Percentiles rank a stretch among this genome's conserved stretches.
Conservation (phyloP, 495 filamentous ascomycete species). For the Penicillium macrosclerotiorum region DNA sequence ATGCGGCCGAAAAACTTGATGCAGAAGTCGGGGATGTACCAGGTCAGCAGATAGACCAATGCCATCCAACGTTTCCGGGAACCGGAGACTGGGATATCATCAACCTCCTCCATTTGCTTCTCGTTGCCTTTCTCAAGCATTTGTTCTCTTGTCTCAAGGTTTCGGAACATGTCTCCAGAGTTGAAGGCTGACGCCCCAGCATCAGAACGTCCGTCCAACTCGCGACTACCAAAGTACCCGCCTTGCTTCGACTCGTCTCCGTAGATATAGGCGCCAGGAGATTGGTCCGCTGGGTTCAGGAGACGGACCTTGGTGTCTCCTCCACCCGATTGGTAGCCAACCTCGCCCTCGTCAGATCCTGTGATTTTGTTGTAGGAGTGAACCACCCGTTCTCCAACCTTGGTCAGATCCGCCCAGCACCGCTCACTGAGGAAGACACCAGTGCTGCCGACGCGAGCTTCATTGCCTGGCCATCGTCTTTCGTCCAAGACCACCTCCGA, state of each 20-base stretch:
- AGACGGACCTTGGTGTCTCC: slow-evolving; percentile 71
- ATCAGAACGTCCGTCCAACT: slow-evolving; percentile 83
- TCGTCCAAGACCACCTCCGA: slow-evolving; percentile 85
- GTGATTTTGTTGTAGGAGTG: slow-evolving; percentile 50
- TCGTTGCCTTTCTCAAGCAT: slow-evolving; percentile 94
- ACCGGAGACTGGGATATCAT: slow-evolving; percentile 72
- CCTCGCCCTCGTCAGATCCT: slow-evolving; percentile 49
- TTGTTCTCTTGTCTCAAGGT: slow-evolving; percentile 87
- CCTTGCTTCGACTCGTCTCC: slow-evolving; percentile 65
- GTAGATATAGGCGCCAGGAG: slow-evolving; percentile 62
- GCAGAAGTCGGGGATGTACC: slow-evolving; percentile 79
- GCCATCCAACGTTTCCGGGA: slow-evolving; percentile 90
- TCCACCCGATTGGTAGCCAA: slow-evolving; percentile 35
- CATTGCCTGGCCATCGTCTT: slow-evolving; percentile 85
- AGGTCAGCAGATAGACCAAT: slow-evolving; percentile 83
- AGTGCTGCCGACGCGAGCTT: slow-evolving; percentile 86
- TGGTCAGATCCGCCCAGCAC: slow-evolving; percentile 88
- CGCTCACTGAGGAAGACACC: slow-evolving; percentile 94
- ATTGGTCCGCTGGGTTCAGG: slow-evolving; percentile 55
- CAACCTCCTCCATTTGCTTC: slow-evolving; percentile 85
- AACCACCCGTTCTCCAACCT: slow-evolving; percentile 64
- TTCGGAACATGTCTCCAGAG: slow-evolving; percentile 95
- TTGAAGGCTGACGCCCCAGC: slow-evolving; percentile 85
- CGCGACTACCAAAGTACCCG: slow-evolving; percentile 77
- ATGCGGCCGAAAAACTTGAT: slow-evolving; percentile 79